Evolutionary conservation across 345 rosid genomes (phyloP).

Genomic region (Eucalyptus caleyi): DNA sequence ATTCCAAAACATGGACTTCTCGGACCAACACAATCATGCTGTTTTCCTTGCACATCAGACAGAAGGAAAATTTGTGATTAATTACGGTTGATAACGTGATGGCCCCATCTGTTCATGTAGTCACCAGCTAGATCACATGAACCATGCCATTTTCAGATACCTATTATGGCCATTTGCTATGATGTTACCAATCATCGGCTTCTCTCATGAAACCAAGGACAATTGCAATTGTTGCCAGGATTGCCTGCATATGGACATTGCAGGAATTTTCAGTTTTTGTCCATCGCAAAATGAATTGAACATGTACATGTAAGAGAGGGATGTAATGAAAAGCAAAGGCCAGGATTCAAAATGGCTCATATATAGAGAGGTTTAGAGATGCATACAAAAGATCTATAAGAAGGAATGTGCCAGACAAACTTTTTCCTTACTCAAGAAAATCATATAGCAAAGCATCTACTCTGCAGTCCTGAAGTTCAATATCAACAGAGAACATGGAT

Average conservation of each 20-base stretch:
- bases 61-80: not conserved
- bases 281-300: not conserved
- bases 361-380: not conserved
- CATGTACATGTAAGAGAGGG: not conserved
- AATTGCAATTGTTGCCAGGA: slow-evolving; percentile 19
- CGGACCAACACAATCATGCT: not conserved
- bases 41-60: not conserved
- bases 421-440: not conserved
- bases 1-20: not conserved
- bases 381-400: not conserved
- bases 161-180: not conserved
- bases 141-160: not conserved
- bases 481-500: not conserved
- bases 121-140: not conserved
- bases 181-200: slow-evolving; percentile 7
- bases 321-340: not conserved
- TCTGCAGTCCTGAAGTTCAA: not conserved
- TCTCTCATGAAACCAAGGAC: slow-evolving; percentile 17
- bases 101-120: not conserved
- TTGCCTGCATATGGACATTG: slow-evolving; percentile 5
- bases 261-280: not conserved
- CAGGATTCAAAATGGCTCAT: not conserved
- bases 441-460: not conserved
- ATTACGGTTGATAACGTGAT: not conserved
- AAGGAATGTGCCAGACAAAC: not conserved